These are phyloP conservation scores for Hanseniaspora meyeri DNA, from an alignment of 805 yeast species.

Conservation along the genomic window DNA sequence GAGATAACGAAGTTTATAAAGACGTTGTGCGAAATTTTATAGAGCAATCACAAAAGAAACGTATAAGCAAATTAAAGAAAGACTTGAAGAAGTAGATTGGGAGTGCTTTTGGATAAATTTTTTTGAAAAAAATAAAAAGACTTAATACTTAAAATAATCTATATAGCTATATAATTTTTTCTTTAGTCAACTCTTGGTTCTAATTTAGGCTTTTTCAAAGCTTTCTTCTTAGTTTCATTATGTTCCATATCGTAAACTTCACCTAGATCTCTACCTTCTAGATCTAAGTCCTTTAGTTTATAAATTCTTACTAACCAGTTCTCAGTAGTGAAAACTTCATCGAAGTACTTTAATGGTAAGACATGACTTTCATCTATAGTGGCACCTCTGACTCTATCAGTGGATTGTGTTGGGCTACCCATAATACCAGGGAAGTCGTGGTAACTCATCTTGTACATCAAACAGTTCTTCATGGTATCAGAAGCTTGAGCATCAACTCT, in stretches of 20 bases:
- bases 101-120: too few relatives aligned
- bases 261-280: constrained; percentile 65
- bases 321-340: constrained; percentile 89
- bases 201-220: constrained; percentile 41
- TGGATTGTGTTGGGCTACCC: constrained; percentile 40
- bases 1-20: constrained; percentile 68
- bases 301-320: constrained; percentile 95
- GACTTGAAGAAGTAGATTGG: constrained; percentile 20
- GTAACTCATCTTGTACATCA: constrained; percentile 91
- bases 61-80: constrained; percentile 37
- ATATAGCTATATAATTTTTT: not conserved
- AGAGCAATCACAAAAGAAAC: constrained; percentile 75
- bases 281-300: constrained; percentile 79
- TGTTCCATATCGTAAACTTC: constrained; percentile 46
- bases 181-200: constrained; percentile 33
- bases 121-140: constrained; percentile 13
- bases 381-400: constrained; percentile 85
- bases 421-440: constrained; percentile 69
- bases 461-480: constrained; percentile 70
- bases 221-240: constrained; percentile 28
- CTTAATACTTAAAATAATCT: too few relatives aligned
- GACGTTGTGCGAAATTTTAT: constrained; percentile 79
- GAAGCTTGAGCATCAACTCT: constrained; percentile 74
- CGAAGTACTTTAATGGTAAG: constrained; percentile 58
- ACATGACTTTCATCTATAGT: constrained; percentile 41